Percentiles rank a stretch among this genome's conserved stretches.
Conservation (phyloP, 495 filamentous ascomycete genomes). For the Chaetomidium leptoderma region DNA sequence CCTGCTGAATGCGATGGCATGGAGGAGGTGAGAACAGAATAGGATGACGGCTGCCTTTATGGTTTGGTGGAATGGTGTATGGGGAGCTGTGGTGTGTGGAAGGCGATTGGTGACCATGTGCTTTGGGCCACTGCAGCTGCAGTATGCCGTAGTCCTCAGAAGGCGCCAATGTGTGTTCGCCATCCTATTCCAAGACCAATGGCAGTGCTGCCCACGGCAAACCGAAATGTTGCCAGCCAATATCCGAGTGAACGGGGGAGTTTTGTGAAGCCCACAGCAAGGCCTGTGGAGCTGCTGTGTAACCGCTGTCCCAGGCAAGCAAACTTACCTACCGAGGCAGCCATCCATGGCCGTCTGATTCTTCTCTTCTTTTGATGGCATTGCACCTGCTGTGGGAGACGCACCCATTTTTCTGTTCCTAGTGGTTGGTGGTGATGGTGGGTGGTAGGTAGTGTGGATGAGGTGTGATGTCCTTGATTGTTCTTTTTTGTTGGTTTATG, state of each 20-base stretch:
- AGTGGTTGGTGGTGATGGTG: too few relatives aligned
- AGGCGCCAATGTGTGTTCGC: background rate
- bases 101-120: background rate
- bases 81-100: background rate
- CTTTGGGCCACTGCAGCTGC: background rate
- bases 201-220: background rate
- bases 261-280: background rate
- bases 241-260: background rate
- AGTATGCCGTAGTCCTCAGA: background rate
- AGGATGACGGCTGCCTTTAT: background rate
- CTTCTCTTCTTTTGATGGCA: too few relatives aligned
- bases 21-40: background rate
- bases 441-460: too few relatives aligned
- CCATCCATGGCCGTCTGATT: too few relatives aligned
- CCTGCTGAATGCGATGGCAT: conserved; percentile 1
- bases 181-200: background rate
- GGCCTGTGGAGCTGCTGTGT: background rate
- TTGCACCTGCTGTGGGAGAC: too few relatives aligned
- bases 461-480: too few relatives aligned
- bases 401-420: too few relatives aligned
- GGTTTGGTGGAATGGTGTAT: background rate
- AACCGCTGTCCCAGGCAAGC: background rate
- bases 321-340: too few relatives aligned
- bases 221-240: background rate
- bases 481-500: too few relatives aligned